Evolutionary conservation across 2,329 filamentous ascomycete genomes (phyloP).

Genomic region (Monosporascus sp.): DNA sequence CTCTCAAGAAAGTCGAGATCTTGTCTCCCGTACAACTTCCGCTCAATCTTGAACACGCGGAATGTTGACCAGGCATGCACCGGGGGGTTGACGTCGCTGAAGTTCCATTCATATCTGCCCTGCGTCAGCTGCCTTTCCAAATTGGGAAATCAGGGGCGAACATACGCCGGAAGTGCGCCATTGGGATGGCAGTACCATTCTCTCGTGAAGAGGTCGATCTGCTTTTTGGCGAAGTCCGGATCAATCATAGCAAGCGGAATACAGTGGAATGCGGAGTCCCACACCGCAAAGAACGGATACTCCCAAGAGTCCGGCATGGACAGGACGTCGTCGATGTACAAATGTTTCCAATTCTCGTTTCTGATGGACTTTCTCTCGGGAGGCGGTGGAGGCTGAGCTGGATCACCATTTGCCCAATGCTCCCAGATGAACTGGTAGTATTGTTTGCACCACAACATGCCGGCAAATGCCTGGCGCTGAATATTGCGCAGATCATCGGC

Average conservation of each 20-base stretch:
- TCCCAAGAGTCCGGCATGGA: slow-evolving; percentile 99
- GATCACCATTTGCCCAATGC: slow-evolving; percentile 94
- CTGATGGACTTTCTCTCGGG: slow-evolving; percentile 72
- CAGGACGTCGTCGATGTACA: slow-evolving; percentile 89
- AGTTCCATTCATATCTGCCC: slow-evolving; percentile 81
- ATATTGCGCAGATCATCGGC: slow-evolving; percentile 90
- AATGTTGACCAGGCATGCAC: slow-evolving; percentile 97
- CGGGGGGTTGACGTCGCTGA: slow-evolving; percentile 92
- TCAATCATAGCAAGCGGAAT: slow-evolving; percentile 96
- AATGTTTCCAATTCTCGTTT: slow-evolving; percentile 88
- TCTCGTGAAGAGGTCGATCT: slow-evolving; percentile 88
- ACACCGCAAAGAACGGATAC: slow-evolving; percentile 95
- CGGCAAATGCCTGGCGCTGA: slow-evolving; percentile 87
- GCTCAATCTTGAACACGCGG: slow-evolving; percentile 95
- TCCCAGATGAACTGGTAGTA: slow-evolving; percentile 97
- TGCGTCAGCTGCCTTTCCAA: slow-evolving; percentile 11
- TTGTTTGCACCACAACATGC: slow-evolving; percentile 99
- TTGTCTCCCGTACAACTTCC: slow-evolving; percentile 92
- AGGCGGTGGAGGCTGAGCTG: slow-evolving; percentile 80
- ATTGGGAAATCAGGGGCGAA: slow-evolving; percentile 5
- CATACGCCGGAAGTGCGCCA: slow-evolving; percentile 82
- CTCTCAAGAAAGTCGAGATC: slow-evolving; percentile 94
- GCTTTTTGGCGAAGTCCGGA: slow-evolving; percentile 96
- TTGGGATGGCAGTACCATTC: slow-evolving; percentile 99
- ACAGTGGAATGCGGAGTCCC: slow-evolving; percentile 96